A percentile compares a stretch with the other conserved stretches of the same genome.
Evolutionary conservation across 2,329 filamentous ascomycete species (phyloP).

Genomic region (Cladosporium cucumerinum): DNA sequence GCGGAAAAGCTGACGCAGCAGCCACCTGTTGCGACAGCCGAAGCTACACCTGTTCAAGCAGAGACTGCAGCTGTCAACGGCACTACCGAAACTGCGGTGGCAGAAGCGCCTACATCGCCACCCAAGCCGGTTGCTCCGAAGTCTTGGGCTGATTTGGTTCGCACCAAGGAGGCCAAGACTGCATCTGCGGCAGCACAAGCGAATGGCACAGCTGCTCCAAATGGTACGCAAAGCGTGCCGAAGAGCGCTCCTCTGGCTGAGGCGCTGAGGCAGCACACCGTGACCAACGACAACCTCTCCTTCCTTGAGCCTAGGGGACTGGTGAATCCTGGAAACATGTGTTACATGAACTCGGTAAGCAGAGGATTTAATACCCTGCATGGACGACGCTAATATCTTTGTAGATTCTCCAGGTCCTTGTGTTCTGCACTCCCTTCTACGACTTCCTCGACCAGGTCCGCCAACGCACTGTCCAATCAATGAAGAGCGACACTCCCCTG

Average conservation of each 20-base stretch:
- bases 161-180: constrained; percentile 43
- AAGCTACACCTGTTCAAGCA: background rate
- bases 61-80: background rate
- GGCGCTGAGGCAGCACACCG: constrained; percentile 69
- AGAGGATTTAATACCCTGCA: background rate
- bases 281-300: constrained; percentile 64
- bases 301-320: constrained; percentile 91
- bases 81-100: constrained; percentile 21
- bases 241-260: constrained; percentile 62
- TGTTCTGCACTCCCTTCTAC: constrained; percentile 93
- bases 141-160: constrained; percentile 68
- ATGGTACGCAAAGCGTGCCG: constrained; percentile 43
- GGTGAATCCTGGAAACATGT: constrained; percentile 98
- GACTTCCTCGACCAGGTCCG: constrained; percentile 85
- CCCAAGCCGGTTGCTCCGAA: constrained; percentile 41
- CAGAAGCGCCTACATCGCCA: constrained; percentile 43
- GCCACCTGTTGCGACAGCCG: background rate
- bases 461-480: constrained; percentile 79
- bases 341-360: constrained; percentile 98
- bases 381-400: background rate
- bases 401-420: constrained; percentile 88
- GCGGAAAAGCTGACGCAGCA: constrained; percentile 31
- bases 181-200: constrained; percentile 29
- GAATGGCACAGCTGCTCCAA: constrained; percentile 27
- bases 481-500: constrained; percentile 91